A percentile compares a stretch with the other conserved stretches of the same genome.
phyloP scores from a whole-genome alignment of 495 filamentous ascomycete genomes.

The Podospora didyma region DNA sequence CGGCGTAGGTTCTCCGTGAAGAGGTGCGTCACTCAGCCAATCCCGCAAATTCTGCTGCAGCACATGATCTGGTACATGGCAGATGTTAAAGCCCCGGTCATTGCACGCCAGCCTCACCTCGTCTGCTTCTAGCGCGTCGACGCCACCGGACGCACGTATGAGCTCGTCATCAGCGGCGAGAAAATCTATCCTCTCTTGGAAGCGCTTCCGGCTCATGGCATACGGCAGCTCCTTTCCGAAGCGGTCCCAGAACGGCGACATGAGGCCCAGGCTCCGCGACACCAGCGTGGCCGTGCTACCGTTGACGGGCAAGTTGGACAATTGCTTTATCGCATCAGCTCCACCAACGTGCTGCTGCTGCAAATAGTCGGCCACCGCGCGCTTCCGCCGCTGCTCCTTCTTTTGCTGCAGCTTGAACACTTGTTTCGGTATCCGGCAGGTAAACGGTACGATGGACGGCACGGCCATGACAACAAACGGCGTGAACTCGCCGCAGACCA shows the following conservation, averaged over 20 bases:
- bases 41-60: constrained; percentile 23
- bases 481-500: constrained; percentile 80
- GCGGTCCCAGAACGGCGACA: constrained; percentile 29
- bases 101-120: constrained; percentile 41
- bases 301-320: not conserved
- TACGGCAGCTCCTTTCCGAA: constrained; percentile 16
- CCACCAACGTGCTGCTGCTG: too few species aligned
- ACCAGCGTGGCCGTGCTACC: not conserved
- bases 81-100: constrained; percentile 39
- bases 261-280: constrained; percentile 20
- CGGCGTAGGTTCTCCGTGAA: not conserved
- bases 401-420: constrained; percentile 49
- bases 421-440: constrained; percentile 78
- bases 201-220: constrained; percentile 1
- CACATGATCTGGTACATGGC: constrained; percentile 18
- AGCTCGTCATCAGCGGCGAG: constrained; percentile 42
- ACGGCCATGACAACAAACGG: constrained; percentile 69
- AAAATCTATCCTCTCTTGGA: constrained; percentile 41
- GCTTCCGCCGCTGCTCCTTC: constrained; percentile 42
- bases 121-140: constrained; percentile 29
- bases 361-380: constrained; percentile 31
- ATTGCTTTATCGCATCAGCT: too few species aligned
- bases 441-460: constrained; percentile 64
- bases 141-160: constrained; percentile 33
- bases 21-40: constrained; percentile 29